A percentile compares a stretch with the other conserved stretches of the same genome.
Evolutionary conservation across 495 filamentous ascomycete genomes (phyloP).

Genomic region (Ramalina intermedia): DNA sequence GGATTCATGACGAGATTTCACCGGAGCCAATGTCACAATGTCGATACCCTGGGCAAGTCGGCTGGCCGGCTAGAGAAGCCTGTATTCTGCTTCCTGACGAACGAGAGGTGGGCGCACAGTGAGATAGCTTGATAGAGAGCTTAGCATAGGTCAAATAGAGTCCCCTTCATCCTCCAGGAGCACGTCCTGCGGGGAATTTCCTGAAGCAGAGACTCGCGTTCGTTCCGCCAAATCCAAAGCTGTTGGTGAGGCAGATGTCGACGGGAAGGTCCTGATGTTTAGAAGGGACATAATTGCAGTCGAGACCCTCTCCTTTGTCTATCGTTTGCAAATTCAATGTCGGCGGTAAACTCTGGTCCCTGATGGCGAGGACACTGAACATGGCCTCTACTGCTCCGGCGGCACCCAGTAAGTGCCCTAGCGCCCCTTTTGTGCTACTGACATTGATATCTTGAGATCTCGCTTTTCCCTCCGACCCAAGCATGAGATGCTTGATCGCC

Average conservation of each 20-base stretch:
- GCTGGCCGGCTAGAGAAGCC: no score
- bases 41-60: no score
- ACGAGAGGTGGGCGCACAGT: no score
- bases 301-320: constrained; percentile 41
- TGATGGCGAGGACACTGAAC: constrained; percentile 65
- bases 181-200: constrained; percentile 16
- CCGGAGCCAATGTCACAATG: no score
- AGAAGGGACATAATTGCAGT: constrained; percentile 77
- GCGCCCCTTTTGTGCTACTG: constrained; percentile 85
- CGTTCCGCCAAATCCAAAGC: constrained; percentile 95
- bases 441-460: constrained; percentile 58
- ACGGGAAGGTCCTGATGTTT: constrained; percentile 53
- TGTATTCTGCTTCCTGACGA: no score
- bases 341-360: constrained; percentile 66
- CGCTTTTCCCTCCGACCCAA: constrained; percentile 51
- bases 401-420: constrained; percentile 85
- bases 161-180: no score
- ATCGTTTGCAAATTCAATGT: constrained; percentile 70
- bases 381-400: constrained; percentile 80
- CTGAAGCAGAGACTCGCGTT: constrained; percentile 83
- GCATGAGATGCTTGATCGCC: constrained; percentile 66
- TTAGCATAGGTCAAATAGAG: no score
- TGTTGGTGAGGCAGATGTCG: constrained; percentile 74
- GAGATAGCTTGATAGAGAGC: no score
- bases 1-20: no score